These are phyloP conservation scores for Hanseniaspora taiwanica DNA, from an alignment of 805 yeast species.

Conservation along the genomic window DNA sequence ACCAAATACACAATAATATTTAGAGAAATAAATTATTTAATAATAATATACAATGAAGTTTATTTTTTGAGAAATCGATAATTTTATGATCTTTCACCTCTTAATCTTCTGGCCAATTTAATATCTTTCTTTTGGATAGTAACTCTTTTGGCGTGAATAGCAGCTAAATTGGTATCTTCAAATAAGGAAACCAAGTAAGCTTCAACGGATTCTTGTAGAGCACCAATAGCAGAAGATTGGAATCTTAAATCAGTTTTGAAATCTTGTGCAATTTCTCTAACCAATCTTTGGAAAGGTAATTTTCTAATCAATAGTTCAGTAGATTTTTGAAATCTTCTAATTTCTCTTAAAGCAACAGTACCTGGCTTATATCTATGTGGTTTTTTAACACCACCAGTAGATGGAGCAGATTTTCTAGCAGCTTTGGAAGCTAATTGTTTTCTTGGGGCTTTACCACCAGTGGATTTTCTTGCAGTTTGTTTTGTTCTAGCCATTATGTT, in stretches of 20 bases:
- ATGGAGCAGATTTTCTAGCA: constrained; percentile 88
- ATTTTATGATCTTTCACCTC: constrained; percentile 82
- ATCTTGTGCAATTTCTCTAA: constrained; percentile 90
- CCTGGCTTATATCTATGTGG: constrained; percentile 97
- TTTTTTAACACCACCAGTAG: constrained; percentile 85
- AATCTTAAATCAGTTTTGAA: constrained; percentile 88
- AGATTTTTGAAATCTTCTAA: constrained; percentile 93
- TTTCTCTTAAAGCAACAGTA: constrained; percentile 92
- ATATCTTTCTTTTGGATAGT: constrained; percentile 97
- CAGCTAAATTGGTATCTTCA: constrained; percentile 97
- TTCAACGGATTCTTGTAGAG: constrained; percentile 96
- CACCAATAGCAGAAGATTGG: constrained; percentile 96
- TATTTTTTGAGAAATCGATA: not conserved
- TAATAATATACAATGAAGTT: no score
- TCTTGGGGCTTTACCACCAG: constrained; percentile 96
- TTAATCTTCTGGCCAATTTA: constrained; percentile 93
- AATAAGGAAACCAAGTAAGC: constrained; percentile 92
- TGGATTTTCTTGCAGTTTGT: constrained; percentile 89
- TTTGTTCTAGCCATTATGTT: constrained; percentile 74
- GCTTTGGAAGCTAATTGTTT: constrained; percentile 86
- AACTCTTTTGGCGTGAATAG: constrained; percentile 97
- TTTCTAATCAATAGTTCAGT: constrained; percentile 92
- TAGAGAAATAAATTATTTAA: no score
- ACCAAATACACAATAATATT: no score
- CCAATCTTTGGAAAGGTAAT: constrained; percentile 94